Evolutionary conservation across 257 asterid species (phyloP).

Genomic region (Cinchona pubescens): DNA sequence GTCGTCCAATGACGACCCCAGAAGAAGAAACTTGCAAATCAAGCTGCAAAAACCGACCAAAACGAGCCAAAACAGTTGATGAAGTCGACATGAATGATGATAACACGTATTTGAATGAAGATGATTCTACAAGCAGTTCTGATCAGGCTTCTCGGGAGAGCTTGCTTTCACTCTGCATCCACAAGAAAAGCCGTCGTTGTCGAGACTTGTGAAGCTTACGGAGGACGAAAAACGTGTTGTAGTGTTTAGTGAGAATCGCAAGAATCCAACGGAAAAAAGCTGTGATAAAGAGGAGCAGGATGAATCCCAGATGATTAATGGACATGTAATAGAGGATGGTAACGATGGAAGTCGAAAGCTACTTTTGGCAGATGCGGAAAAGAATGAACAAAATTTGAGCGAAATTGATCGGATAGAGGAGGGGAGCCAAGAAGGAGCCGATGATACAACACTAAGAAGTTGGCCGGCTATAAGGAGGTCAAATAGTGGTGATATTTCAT

Average conservation of each 20-base stretch:
- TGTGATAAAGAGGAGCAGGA: too few relatives aligned
- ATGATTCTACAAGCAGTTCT: too few relatives aligned
- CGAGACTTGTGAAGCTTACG: neutral
- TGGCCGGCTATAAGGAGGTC: neutral
- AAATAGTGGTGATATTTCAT: neutral
- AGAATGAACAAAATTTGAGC: neutral
- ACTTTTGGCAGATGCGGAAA: neutral
- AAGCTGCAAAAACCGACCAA: neutral
- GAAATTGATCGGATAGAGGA: neutral
- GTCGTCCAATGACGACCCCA: neutral
- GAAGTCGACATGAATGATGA: too few relatives aligned
- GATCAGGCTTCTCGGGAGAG: neutral
- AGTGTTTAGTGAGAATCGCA: neutral
- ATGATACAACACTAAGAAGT: neutral
- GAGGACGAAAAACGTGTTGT: too few relatives aligned
- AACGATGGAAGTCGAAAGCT: neutral
- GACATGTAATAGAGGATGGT: neutral
- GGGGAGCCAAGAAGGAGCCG: neutral
- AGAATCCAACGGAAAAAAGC: neutral
- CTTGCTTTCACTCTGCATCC: neutral
- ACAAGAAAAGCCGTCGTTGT: neutral
- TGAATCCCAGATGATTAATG: neutral
- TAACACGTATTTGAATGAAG: too few relatives aligned
- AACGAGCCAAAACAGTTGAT: too few relatives aligned
- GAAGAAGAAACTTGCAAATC: neutral